Percentiles rank a stretch among this genome's conserved stretches.
Evolutionary conservation across 192 early-diverging fungal species (phyloP).

Genomic region (Entomortierella parvispora): DNA sequence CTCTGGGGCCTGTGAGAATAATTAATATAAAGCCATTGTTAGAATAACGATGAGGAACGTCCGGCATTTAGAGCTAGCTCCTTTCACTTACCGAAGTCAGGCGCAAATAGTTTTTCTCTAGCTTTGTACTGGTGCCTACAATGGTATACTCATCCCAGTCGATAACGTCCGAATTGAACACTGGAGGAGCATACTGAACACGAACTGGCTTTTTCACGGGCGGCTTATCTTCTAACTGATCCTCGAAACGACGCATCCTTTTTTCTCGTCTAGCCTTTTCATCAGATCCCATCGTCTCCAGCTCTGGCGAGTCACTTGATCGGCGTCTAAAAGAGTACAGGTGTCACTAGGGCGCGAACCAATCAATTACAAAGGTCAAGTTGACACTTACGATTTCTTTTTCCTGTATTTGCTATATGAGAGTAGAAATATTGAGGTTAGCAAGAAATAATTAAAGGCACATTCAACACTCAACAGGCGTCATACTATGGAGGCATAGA

Average conservation of each 20-base stretch:
- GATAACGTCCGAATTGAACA: conserved; percentile 69
- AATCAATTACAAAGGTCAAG: no score
- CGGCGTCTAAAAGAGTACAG: not conserved
- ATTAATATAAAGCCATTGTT: conserved; percentile 4
- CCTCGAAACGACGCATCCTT: conserved; percentile 31
- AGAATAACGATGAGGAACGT: conserved; percentile 1
- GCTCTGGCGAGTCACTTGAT: conserved; percentile 10
- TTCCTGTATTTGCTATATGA: conserved; percentile 17
- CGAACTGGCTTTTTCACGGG: conserved; percentile 9
- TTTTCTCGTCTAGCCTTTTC: conserved; percentile 34
- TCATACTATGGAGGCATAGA: not conserved
- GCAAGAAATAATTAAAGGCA: not conserved
- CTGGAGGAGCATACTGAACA: conserved; percentile 26
- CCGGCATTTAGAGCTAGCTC: not conserved
- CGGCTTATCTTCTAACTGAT: conserved; percentile 3
- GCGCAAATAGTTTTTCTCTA: conserved; percentile 96
- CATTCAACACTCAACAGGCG: not conserved
- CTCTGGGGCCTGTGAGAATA: conserved; percentile 77
- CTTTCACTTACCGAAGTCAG: conserved; percentile 78
- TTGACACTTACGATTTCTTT: conserved; percentile 6
- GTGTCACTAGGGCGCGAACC: not conserved
- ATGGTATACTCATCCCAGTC: conserved; percentile 88
- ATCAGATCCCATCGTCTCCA: conserved; percentile 5
- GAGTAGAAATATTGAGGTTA: not conserved
- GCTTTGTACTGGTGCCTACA: conserved; percentile 82